Percentiles rank a stretch among this genome's conserved stretches.
These are phyloP conservation scores for Capronia coronata DNA, from an alignment of 2,329 filamentous ascomycete genomes.

Conservation along the genomic window DNA sequence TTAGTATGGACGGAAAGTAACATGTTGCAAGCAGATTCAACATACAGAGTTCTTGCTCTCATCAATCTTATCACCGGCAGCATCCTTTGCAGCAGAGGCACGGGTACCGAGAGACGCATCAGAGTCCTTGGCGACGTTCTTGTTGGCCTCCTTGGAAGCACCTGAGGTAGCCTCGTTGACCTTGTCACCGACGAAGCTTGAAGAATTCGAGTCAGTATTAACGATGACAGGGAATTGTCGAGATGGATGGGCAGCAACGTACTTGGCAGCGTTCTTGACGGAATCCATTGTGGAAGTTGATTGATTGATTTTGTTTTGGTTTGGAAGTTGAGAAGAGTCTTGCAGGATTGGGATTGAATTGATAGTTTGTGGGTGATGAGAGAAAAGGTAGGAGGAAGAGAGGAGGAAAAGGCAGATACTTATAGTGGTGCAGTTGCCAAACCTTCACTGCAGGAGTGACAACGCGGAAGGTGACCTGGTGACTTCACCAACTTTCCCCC, in stretches of 20 bases:
- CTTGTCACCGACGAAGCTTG: constrained; percentile 64
- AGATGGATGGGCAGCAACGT: constrained; percentile 6
- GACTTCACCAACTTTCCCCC: neutral
- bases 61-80: constrained; percentile 48
- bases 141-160: constrained; percentile 63
- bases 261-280: constrained; percentile 29
- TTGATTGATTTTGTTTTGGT: constrained; percentile 14
- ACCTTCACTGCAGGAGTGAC: too few relatives aligned
- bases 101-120: constrained; percentile 50
- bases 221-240: neutral
- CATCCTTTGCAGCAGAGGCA: constrained; percentile 48
- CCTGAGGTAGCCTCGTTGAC: constrained; percentile 52
- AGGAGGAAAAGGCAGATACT: constrained; percentile 13
- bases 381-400: constrained; percentile 3
- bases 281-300: constrained; percentile 25
- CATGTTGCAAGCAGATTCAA: neutral
- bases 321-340: constrained; percentile 12
- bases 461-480: neutral
- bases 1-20: constrained; percentile 4
- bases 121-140: constrained; percentile 59
- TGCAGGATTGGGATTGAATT: constrained; percentile 1
- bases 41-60: constrained; percentile 46
- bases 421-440: constrained; percentile 10
- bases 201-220: constrained; percentile 43
- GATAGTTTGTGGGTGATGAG: constrained; percentile 5